These are phyloP conservation scores for Fistulinella prunicolor DNA, from an alignment of 768 basidiomycete species.

Conservation along the genomic window DNA sequence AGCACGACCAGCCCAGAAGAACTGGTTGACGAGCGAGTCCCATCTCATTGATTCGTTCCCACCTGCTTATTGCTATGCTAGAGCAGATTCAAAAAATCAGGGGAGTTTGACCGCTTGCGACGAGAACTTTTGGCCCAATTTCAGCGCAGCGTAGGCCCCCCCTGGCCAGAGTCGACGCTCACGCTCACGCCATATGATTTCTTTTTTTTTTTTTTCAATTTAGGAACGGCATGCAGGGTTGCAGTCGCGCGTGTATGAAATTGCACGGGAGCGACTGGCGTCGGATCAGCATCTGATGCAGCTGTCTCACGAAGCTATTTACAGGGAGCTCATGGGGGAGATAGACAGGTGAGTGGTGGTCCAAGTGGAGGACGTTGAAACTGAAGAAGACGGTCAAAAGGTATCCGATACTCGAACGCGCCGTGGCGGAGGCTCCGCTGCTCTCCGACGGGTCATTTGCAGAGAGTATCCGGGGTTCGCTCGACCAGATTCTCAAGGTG, in stretches of 20 bases:
- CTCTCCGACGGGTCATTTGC: conserved; percentile 49
- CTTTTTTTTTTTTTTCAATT: too few relatives aligned
- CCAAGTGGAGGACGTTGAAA: background rate
- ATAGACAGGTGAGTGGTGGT: conserved; percentile 53
- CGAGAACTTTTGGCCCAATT: conserved; percentile 62
- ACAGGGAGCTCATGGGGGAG: conserved; percentile 67
- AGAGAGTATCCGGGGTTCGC: conserved; percentile 39
- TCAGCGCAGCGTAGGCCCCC: conserved; percentile 52
- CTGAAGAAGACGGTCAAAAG: conserved; percentile 30
- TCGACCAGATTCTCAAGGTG: conserved; percentile 46
- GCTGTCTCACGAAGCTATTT: conserved; percentile 49
- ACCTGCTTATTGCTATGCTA: background rate
- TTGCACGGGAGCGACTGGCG: conserved; percentile 52
- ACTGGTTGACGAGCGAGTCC: conserved; percentile 61
- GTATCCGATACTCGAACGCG: conserved; percentile 65
- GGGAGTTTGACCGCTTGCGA: conserved; percentile 72
- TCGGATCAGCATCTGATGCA: conserved; percentile 54
- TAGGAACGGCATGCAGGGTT: conserved; percentile 54
- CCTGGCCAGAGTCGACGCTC: too few relatives aligned
- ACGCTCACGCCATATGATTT: too few relatives aligned
- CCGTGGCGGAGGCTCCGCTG: conserved; percentile 47
- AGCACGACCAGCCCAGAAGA: conserved; percentile 55
- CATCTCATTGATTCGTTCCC: background rate
- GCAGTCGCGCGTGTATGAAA: conserved; percentile 58
- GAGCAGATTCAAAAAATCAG: conserved; percentile 72